Conservation (phyloP, 805 yeast genomes). For the Wickerhamiella alocasiicola region DNA sequence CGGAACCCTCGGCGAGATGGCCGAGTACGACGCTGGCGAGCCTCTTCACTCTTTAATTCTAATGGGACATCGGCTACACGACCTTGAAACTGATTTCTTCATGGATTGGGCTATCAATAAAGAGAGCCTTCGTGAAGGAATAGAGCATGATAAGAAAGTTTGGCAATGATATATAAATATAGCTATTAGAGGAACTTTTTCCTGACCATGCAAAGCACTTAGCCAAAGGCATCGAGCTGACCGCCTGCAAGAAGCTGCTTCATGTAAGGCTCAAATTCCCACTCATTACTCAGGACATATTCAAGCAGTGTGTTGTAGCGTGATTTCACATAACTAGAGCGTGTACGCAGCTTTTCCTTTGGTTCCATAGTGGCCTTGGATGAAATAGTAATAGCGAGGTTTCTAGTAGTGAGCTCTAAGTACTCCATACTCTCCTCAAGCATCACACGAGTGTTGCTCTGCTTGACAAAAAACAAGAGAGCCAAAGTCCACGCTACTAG, state of each 20-base stretch:
- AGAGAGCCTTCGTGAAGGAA: constrained; percentile 36
- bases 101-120: constrained; percentile 59
- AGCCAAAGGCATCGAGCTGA: too few species aligned
- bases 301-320: neutral
- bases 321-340: constrained; percentile 1
- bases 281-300: neutral
- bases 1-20: constrained; percentile 65
- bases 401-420: constrained; percentile 55
- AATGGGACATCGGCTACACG: constrained; percentile 87
- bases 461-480: constrained; percentile 52
- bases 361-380: neutral
- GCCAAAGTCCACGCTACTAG: constrained; percentile 87
- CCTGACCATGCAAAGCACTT: too few species aligned
- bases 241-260: neutral
- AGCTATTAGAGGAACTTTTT: too few species aligned
- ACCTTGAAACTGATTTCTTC: constrained; percentile 76
- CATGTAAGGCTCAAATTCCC: constrained; percentile 6
- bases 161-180: neutral
- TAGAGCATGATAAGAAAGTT: constrained; percentile 29
- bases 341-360: neutral
- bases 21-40: constrained; percentile 80
- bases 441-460: constrained; percentile 39
- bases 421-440: constrained; percentile 62
- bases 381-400: constrained; percentile 16
- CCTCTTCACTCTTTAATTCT: constrained; percentile 87